Evolutionary conservation across 768 basidiomycete genomes (phyloP).

Genomic region (Russula virescens): DNA sequence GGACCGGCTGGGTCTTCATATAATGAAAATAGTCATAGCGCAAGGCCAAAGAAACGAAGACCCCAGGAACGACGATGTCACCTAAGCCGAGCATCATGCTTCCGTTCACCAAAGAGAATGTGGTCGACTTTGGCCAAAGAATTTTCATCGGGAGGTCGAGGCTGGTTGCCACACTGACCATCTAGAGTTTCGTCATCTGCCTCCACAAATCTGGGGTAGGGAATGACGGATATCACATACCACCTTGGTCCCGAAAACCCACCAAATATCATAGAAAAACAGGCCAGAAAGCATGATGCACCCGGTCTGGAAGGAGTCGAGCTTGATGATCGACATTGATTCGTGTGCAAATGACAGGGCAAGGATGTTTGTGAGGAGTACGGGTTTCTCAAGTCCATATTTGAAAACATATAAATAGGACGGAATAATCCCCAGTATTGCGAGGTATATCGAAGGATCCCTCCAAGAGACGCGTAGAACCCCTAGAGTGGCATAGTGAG

Average conservation of each 20-base stretch:
- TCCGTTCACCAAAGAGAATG: slow-evolving; percentile 46
- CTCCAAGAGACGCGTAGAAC: slow-evolving; percentile 39
- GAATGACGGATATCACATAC: slow-evolving; percentile 40
- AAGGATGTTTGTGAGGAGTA: slow-evolving; percentile 69
- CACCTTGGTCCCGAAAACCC: slow-evolving; percentile 87
- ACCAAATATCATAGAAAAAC: slow-evolving; percentile 92
- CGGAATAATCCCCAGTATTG: slow-evolving; percentile 58
- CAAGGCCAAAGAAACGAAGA: slow-evolving; percentile 77
- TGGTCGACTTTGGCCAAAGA: slow-evolving; percentile 70
- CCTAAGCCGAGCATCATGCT: slow-evolving; percentile 91
- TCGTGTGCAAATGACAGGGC: slow-evolving; percentile 76
- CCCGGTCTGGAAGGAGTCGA: slow-evolving; percentile 90
- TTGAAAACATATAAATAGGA: slow-evolving; percentile 56
- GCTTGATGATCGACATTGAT: slow-evolving; percentile 68
- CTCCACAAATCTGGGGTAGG: neutral
- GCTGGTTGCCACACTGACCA: slow-evolving; percentile 88
- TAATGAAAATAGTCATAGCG: slow-evolving; percentile 68
- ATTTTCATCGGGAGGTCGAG: slow-evolving; percentile 94
- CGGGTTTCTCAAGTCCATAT: slow-evolving; percentile 44
- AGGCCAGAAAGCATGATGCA: slow-evolving; percentile 74
- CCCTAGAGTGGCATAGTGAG: slow-evolving; percentile 33
- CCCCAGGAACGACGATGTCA: slow-evolving; percentile 66
- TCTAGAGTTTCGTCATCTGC: slow-evolving; percentile 40
- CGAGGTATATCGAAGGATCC: slow-evolving; percentile 50
- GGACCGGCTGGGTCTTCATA: slow-evolving; percentile 26